Conservation (phyloP, 148 eudicot genomes). For the Vaccinium vitisidaea region DNA sequence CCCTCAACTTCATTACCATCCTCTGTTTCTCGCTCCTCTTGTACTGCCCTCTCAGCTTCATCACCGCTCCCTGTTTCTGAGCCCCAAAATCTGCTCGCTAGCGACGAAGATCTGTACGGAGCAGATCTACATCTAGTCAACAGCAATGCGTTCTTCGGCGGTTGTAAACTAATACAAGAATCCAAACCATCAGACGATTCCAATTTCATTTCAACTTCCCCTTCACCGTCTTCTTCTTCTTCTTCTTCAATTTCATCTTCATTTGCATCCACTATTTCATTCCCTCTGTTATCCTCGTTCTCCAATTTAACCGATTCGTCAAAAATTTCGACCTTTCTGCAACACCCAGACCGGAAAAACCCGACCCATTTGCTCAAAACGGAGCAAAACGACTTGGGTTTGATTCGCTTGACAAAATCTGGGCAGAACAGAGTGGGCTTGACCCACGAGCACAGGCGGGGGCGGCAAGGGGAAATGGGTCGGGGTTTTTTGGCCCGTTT, state of each 20-base stretch:
- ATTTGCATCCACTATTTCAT: not conserved
- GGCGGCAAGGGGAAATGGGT: not conserved
- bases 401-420: not conserved
- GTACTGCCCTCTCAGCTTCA: not conserved
- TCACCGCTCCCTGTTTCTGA: constrained; percentile 1
- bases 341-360: constrained; percentile 36
- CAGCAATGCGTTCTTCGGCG: constrained; percentile 56
- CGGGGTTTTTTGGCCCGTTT: not conserved
- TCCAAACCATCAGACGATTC: not conserved
- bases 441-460: constrained; percentile 19
- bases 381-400: not conserved
- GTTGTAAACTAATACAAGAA: not conserved
- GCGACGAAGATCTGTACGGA: constrained; percentile 66
- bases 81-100: constrained; percentile 50
- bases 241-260: not conserved
- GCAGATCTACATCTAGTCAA: constrained; percentile 81
- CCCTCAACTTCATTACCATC: too few relatives aligned
- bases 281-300: not conserved
- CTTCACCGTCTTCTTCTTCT: constrained; percentile 12
- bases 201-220: not conserved
- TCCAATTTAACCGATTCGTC: constrained; percentile 23
- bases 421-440: constrained; percentile 15
- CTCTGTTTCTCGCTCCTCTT: too few relatives aligned
- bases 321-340: constrained; percentile 22
- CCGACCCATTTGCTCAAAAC: constrained; percentile 33